Evolutionary conservation across 176 grass and related monocot genomes (phyloP).

Genomic region (Saccharum spontaneum): DNA sequence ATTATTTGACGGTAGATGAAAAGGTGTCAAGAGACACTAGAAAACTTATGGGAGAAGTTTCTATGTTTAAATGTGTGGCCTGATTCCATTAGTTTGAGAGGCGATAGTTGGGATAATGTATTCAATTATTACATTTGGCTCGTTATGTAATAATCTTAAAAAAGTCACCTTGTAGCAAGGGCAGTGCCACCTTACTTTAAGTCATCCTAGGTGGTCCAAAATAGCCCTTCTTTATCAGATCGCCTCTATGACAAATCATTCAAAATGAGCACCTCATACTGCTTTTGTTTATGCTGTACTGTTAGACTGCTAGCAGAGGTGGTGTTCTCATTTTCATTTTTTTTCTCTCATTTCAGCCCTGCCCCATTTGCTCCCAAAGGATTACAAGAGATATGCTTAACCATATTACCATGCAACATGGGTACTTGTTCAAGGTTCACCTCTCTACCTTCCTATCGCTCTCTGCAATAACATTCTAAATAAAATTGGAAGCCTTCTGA

Average conservation of each 20-base stretch:
- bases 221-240: not conserved
- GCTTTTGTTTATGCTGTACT: not conserved
- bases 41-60: not conserved
- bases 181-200: not conserved
- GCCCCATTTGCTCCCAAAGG: constrained; percentile 90
- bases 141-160: not conserved
- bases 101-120: not conserved
- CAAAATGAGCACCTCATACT: not conserved
- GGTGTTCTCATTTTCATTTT: constrained; percentile 21
- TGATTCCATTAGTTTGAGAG: not conserved
- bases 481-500: constrained; percentile 25
- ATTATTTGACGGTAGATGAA: not conserved
- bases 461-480: not conserved
- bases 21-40: not conserved
- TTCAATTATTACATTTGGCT: constrained; percentile 9
- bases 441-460: not conserved
- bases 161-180: not conserved
- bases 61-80: not conserved
- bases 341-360: constrained; percentile 58
- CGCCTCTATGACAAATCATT: not conserved
- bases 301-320: not conserved
- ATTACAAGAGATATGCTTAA: constrained; percentile 96
- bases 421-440: constrained; percentile 88
- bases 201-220: not conserved
- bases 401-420: constrained; percentile 89